These are phyloP conservation scores for Corylus heterophylla DNA, from an alignment of 306 rosid genomes.

Conservation along the genomic window DNA sequence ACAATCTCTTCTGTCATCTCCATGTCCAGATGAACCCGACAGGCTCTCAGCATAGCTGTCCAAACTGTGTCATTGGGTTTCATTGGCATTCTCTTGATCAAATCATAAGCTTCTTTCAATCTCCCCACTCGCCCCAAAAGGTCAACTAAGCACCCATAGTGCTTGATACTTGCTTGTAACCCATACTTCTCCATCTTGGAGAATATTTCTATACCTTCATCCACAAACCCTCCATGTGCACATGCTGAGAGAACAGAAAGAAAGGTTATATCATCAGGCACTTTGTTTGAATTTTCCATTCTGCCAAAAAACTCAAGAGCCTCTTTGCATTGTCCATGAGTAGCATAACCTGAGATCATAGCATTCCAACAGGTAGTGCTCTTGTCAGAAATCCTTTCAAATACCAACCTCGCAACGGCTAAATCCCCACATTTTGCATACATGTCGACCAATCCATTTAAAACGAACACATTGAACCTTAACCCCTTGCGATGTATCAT, in stretches of 20 bases:
- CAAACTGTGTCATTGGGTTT: constrained; percentile 59
- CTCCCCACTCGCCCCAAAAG: constrained; percentile 71
- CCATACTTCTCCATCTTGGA: constrained; percentile 58
- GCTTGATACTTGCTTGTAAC: constrained; percentile 41
- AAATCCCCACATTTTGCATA: constrained; percentile 77
- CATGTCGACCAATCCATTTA: constrained; percentile 71
- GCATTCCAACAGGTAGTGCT: constrained; percentile 66
- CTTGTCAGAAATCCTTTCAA: constrained; percentile 49
- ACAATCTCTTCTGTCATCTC: constrained; percentile 52
- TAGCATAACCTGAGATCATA: constrained; percentile 66
- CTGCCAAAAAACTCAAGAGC: constrained; percentile 51
- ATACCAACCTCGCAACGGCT: constrained; percentile 49
- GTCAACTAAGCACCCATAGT: constrained; percentile 73
- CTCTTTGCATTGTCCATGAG: constrained; percentile 57
- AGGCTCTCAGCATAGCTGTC: constrained; percentile 73
- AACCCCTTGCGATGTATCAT: constrained; percentile 41
- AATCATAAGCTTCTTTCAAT: constrained; percentile 54
- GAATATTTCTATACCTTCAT: constrained; percentile 49
- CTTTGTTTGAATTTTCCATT: constrained; percentile 50
- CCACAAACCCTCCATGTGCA: constrained; percentile 61
- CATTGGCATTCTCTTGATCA: constrained; percentile 55
- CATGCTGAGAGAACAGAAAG: constrained; percentile 61
- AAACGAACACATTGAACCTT: constrained; percentile 46
- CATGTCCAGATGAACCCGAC: constrained; percentile 58
- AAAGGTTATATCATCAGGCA: constrained; percentile 64